Conservation (phyloP, 208 protist genomes). For the Wallacemonas collosoma region DNA sequence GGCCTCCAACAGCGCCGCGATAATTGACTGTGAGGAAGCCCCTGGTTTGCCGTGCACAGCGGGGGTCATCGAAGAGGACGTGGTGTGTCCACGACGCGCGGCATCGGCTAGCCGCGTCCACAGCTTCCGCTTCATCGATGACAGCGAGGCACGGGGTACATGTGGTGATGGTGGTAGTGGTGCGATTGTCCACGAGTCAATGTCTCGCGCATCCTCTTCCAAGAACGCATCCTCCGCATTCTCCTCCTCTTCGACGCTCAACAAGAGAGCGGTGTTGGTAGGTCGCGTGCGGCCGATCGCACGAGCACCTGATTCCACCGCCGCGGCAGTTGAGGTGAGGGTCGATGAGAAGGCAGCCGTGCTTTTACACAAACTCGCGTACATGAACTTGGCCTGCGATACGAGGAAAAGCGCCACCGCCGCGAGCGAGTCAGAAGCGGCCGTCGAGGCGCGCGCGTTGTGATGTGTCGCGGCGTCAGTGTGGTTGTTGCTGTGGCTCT, state of each 20-base stretch:
- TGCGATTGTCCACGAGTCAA: background rate
- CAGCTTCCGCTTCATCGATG: background rate
- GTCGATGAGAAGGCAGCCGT: background rate
- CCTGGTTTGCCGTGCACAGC: too few relatives aligned
- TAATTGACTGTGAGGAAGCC: background rate
- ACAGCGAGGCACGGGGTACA: background rate
- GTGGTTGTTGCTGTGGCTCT: too few relatives aligned
- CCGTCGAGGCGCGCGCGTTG: background rate
- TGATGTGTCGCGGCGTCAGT: background rate
- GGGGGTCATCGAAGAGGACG: background rate
- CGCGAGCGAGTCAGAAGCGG: background rate
- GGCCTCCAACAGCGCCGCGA: conserved; percentile 4
- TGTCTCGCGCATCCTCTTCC: background rate
- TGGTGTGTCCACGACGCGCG: background rate
- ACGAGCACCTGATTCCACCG: background rate
- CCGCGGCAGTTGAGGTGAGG: background rate
- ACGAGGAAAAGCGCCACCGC: background rate
- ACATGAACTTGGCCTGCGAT: conserved; percentile 9
- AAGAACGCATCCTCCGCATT: background rate
- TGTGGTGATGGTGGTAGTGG: too few relatives aligned
- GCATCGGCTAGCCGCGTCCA: background rate
- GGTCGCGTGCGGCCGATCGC: background rate
- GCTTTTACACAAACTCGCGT: conserved; percentile 11
- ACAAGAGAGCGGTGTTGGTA: background rate
- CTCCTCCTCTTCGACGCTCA: conserved; percentile 7